Evolutionary conservation across 164 flowering plant species (phyloP).

Genomic region (Warburgia ugandensis): DNA sequence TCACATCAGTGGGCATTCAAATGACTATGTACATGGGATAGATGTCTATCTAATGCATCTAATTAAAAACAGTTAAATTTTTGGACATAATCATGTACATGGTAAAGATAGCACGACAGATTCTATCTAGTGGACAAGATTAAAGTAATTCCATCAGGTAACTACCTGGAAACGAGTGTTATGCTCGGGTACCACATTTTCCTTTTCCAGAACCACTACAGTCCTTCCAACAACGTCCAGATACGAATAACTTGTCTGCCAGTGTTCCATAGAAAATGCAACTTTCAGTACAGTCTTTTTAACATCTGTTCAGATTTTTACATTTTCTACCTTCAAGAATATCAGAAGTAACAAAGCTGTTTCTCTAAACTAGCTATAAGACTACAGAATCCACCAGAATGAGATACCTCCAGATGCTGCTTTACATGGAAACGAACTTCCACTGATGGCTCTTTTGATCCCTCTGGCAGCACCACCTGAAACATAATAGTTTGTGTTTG

Average conservation of each 20-base stretch:
- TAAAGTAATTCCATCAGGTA: background rate
- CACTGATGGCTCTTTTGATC: slow-evolving; percentile 70
- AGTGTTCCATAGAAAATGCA: slow-evolving; percentile 3
- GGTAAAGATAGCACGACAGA: background rate
- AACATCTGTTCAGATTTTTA: too few species aligned
- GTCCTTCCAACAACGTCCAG: slow-evolving; percentile 93
- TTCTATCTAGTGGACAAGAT: background rate
- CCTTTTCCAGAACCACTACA: slow-evolving; percentile 84
- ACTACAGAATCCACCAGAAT: too few species aligned
- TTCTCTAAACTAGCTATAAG: too few species aligned
- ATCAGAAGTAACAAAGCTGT: too few species aligned
- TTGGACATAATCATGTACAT: background rate
- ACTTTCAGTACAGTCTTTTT: background rate
- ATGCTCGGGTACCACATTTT: slow-evolving; percentile 84
- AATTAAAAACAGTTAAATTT: too few species aligned
- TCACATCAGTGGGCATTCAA: too few species aligned
- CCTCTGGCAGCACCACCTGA: slow-evolving; percentile 95
- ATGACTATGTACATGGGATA: too few species aligned
- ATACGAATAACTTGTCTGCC: slow-evolving; percentile 89
- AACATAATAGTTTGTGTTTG: slow-evolving; percentile 6
- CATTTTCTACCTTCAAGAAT: too few species aligned
- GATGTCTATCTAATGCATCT: too few species aligned
- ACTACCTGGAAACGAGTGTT: slow-evolving; percentile 76
- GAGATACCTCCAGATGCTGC: slow-evolving; percentile 64
- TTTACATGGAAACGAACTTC: slow-evolving; percentile 65